Conservation (phyloP, 495 filamentous ascomycete species). For the Usnea hakonensis region DNA sequence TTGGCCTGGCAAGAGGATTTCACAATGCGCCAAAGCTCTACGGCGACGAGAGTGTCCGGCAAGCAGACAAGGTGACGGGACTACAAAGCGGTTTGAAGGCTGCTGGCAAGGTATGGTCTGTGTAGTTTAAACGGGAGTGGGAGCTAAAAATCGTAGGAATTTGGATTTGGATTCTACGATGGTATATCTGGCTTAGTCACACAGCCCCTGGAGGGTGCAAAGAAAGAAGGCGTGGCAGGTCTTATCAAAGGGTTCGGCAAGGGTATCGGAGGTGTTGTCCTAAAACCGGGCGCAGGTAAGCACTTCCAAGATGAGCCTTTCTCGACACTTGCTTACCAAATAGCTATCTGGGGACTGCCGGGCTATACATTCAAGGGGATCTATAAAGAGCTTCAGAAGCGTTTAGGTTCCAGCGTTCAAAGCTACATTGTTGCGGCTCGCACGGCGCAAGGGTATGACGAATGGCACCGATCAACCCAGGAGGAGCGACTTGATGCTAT, state of each 20-base stretch:
- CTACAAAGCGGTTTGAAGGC: slow-evolving; percentile 58
- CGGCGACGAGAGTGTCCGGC: slow-evolving; percentile 64
- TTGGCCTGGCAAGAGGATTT: slow-evolving; percentile 73
- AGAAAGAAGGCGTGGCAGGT: slow-evolving; percentile 61
- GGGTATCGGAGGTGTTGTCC: slow-evolving; percentile 59
- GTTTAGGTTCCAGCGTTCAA: slow-evolving; percentile 52
- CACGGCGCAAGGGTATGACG: slow-evolving; percentile 62
- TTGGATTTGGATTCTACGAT: slow-evolving; percentile 59
- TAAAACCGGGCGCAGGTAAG: slow-evolving; percentile 64
- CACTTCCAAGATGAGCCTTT: slow-evolving; percentile 1
- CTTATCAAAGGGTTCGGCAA: slow-evolving; percentile 69
- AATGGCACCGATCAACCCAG: slow-evolving; percentile 39
- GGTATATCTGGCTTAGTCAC: slow-evolving; percentile 66
- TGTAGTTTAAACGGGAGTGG: neutral
- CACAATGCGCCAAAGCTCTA: slow-evolving; percentile 78
- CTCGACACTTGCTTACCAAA: slow-evolving; percentile 11
- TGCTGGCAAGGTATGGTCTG: slow-evolving; percentile 44
- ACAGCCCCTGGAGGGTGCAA: slow-evolving; percentile 57
- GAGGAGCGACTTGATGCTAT: slow-evolving; percentile 53
- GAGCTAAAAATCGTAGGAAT: slow-evolving; percentile 37
- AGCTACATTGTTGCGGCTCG: slow-evolving; percentile 68
- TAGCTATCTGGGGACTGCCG: slow-evolving; percentile 54
- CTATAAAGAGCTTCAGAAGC: slow-evolving; percentile 61
- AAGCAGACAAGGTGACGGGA: slow-evolving; percentile 61
- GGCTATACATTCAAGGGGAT: slow-evolving; percentile 71